Conservation (phyloP, 495 filamentous ascomycete genomes). For the Wilcoxina mikolae region DNA sequence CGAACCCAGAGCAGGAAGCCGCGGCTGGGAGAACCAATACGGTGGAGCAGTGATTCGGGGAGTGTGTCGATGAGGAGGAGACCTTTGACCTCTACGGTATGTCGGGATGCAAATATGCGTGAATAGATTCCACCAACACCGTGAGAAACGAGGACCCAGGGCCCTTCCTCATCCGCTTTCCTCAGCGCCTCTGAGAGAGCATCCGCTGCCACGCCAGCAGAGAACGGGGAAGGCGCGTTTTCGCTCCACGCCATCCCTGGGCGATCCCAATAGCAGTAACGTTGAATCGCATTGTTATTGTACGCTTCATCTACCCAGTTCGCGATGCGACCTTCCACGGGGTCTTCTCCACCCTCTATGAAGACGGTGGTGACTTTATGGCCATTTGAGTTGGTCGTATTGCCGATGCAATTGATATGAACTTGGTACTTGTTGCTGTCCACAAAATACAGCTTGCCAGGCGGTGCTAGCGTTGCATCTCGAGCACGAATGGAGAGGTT, state of each 20-base stretch:
- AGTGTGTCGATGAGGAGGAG: constrained; percentile 74
- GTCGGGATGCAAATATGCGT: constrained; percentile 73
- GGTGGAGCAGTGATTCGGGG: constrained; percentile 66
- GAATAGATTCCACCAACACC: constrained; percentile 53
- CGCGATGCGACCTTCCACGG: constrained; percentile 62
- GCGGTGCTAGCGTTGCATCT: constrained; percentile 54
- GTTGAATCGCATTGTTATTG: constrained; percentile 56
- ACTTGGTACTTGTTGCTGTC: constrained; percentile 69
- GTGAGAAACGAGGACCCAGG: constrained; percentile 53
- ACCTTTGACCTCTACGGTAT: constrained; percentile 54
- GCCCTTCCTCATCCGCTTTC: constrained; percentile 64
- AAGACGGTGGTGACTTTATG: constrained; percentile 57
- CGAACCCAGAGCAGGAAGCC: constrained; percentile 77
- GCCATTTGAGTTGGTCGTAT: neutral
- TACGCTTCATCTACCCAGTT: constrained; percentile 53
- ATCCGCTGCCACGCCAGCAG: constrained; percentile 76
- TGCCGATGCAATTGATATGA: constrained; percentile 54
- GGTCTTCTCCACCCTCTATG: constrained; percentile 62
- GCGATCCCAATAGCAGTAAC: constrained; percentile 93
- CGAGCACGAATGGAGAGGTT: constrained; percentile 63
- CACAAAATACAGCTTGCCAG: constrained; percentile 61
- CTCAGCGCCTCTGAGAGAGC: constrained; percentile 71
- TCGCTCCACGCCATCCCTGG: constrained; percentile 76
- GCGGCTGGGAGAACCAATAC: constrained; percentile 47
- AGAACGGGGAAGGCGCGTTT: constrained; percentile 82